These are phyloP conservation scores for Fraxinus xanthoxyloides DNA, from an alignment of 305 asterid genomes.

Conservation along the genomic window DNA sequence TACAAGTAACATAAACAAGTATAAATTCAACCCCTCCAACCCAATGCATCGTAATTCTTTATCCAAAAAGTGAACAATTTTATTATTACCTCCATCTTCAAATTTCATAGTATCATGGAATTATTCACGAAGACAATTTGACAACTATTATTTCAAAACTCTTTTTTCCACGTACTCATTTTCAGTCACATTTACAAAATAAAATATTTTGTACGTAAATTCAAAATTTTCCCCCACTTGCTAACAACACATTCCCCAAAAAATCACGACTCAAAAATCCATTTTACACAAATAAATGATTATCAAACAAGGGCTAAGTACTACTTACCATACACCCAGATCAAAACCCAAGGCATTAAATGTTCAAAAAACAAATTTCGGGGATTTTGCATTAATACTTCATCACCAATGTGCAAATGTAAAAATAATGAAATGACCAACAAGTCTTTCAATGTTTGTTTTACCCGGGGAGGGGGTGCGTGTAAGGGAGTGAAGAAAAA, in stretches of 20 bases:
- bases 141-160: too few relatives aligned
- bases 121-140: background rate
- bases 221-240: too few relatives aligned
- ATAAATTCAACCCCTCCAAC: background rate
- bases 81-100: background rate
- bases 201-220: too few relatives aligned
- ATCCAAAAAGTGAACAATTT: background rate
- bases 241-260: too few relatives aligned
- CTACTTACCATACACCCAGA: background rate
- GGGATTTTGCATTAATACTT: background rate
- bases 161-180: too few relatives aligned
- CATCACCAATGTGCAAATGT: background rate
- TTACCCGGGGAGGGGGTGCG: background rate
- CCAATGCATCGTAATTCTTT: background rate
- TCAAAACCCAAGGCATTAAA: background rate
- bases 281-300: too few relatives aligned
- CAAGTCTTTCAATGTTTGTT: constrained; percentile 26
- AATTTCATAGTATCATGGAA: background rate
- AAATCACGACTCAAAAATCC: too few relatives aligned
- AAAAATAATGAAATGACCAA: background rate
- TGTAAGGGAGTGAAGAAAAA: background rate
- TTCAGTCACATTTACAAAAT: too few relatives aligned
- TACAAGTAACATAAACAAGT: background rate
- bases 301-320: background rate
- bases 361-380: background rate